A percentile compares a stretch with the other conserved stretches of the same genome.
phyloP scores from a whole-genome alignment of 805 yeast genomes.

The Lipomyces chichibuensis region DNA sequence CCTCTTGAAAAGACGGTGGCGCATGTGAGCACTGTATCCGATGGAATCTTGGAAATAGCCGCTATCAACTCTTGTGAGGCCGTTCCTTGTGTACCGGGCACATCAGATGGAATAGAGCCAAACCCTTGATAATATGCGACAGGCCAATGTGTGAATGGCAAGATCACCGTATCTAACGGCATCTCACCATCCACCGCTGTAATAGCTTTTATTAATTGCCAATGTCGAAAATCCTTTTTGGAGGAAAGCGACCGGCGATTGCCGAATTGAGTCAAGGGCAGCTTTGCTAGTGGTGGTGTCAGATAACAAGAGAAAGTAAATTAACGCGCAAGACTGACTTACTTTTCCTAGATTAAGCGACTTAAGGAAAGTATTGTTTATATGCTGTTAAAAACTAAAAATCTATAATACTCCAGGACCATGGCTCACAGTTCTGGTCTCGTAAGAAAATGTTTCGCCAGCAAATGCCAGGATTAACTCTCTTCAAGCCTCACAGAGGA shows the following conservation, averaged over 20 bases:
- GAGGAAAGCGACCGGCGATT: background rate
- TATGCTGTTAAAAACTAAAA: background rate
- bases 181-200: conserved; percentile 6
- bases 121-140: conserved; percentile 13
- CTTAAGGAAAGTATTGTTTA: no score
- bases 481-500: no score
- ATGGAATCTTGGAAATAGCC: conserved; percentile 17
- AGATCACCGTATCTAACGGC: conserved; percentile 31
- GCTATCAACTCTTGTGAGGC: conserved; percentile 11
- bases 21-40: conserved; percentile 31
- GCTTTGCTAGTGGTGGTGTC: background rate
- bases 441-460: no score
- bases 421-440: background rate
- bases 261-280: background rate
- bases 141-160: conserved; percentile 37
- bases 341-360: background rate
- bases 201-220: background rate
- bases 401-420: background rate
- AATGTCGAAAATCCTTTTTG: background rate
- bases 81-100: conserved; percentile 6
- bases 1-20: conserved; percentile 33
- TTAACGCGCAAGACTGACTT: background rate
- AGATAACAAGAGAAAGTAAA: background rate
- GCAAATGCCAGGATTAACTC: no score
- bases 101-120: background rate